These are phyloP conservation scores for Fagus crenata DNA, from an alignment of 306 rosid genomes.

Conservation along the genomic window DNA sequence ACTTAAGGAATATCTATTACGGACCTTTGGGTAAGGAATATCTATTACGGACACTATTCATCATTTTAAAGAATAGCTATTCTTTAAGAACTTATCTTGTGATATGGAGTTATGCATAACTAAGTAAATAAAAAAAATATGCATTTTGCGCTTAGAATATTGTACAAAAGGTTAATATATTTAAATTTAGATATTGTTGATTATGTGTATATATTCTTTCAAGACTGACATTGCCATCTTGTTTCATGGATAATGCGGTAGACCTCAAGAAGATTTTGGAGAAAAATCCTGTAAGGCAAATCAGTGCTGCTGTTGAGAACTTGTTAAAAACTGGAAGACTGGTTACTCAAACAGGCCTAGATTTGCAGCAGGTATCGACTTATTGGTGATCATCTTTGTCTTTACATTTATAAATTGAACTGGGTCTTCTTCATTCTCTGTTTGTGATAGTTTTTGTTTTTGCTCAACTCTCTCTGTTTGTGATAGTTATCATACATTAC, in stretches of 20 bases:
- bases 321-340: constrained; percentile 84
- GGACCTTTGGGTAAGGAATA: too few species aligned
- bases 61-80: too few species aligned
- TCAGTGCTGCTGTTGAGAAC: constrained; percentile 63
- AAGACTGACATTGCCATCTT: constrained; percentile 20
- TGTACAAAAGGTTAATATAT: neutral
- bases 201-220: constrained; percentile 11
- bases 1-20: too few species aligned
- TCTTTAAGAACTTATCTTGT: neutral
- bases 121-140: neutral
- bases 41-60: too few species aligned
- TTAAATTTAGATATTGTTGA: constrained; percentile 13
- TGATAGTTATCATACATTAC: too few species aligned
- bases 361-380: constrained; percentile 87
- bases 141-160: constrained; percentile 12
- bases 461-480: too few species aligned
- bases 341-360: constrained; percentile 61
- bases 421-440: neutral
- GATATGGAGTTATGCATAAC: neutral
- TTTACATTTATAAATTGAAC: constrained; percentile 14
- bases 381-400: constrained; percentile 7
- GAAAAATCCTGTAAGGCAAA: constrained; percentile 46
- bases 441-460: constrained; percentile 1
- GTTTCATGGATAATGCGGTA: constrained; percentile 43
- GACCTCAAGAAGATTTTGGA: constrained; percentile 62